These are phyloP conservation scores for Nicotiana rustica DNA, from an alignment of 305 asterid species.

Conservation along the genomic window DNA sequence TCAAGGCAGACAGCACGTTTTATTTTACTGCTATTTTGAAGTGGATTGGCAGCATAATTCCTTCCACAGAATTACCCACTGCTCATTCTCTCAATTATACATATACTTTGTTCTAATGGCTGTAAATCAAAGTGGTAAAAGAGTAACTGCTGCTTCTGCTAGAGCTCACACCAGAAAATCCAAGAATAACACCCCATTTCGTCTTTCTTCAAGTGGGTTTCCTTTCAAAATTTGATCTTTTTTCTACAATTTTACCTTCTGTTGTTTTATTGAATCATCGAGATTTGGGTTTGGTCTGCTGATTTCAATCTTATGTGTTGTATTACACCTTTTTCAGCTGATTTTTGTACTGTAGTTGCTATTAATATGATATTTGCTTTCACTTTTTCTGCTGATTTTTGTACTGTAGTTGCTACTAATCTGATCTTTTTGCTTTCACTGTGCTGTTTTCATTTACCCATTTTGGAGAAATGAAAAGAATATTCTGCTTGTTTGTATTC, in stretches of 20 bases:
- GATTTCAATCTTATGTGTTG: neutral
- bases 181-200: constrained; percentile 35
- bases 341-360: neutral
- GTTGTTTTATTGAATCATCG: neutral
- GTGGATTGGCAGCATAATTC: neutral
- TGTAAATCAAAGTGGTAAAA: constrained; percentile 31
- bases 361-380: neutral
- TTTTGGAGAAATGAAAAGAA: neutral
- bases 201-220: constrained; percentile 46
- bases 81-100: neutral
- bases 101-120: neutral
- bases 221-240: neutral
- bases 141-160: constrained; percentile 56
- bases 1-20: neutral
- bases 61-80: neutral
- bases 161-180: constrained; percentile 53
- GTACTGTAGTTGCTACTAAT: neutral
- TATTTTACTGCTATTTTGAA: neutral
- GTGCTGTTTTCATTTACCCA: neutral
- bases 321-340: neutral
- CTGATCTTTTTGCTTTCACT: neutral
- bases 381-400: neutral
- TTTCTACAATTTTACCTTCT: neutral
- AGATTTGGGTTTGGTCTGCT: neutral
- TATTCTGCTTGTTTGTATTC: neutral